These are phyloP conservation scores for Hymenoscyphus salicellus DNA, from an alignment of 2,329 filamentous ascomycete species.

Conservation along the genomic window DNA sequence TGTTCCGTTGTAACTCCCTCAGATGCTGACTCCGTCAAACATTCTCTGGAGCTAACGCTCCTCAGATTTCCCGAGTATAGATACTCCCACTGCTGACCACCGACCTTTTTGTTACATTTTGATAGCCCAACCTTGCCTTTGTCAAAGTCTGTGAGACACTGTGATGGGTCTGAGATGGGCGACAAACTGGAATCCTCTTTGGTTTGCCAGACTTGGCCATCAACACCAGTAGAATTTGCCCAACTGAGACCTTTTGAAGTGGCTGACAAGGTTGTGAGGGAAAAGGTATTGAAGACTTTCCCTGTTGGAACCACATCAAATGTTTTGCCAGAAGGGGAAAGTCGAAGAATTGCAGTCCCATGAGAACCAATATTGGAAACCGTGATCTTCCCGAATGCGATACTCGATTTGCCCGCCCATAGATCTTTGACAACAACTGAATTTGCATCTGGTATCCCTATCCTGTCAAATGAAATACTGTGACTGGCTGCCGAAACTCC, in stretches of 20 bases:
- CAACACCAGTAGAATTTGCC: slow-evolving; percentile 38
- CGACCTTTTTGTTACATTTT: slow-evolving; percentile 37
- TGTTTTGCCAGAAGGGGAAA: slow-evolving; percentile 35
- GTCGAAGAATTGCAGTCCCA: slow-evolving; percentile 40
- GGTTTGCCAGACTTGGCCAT: slow-evolving; percentile 45
- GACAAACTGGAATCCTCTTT: slow-evolving; percentile 37
- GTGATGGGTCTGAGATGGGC: slow-evolving; percentile 36
- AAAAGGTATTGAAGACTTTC: slow-evolving; percentile 49
- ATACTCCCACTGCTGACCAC: slow-evolving; percentile 44
- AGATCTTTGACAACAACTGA: slow-evolving; percentile 41
- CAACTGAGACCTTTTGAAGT: slow-evolving; percentile 33
- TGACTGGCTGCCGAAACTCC: slow-evolving; percentile 37
- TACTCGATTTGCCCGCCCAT: slow-evolving; percentile 42
- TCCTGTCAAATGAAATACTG: slow-evolving; percentile 28
- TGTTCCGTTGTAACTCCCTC: slow-evolving; percentile 28
- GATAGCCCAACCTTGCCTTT: slow-evolving; percentile 30
- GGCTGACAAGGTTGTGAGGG: slow-evolving; percentile 42
- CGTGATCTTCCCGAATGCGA: slow-evolving; percentile 35
- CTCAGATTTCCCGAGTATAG: slow-evolving; percentile 44
- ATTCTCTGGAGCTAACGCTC: slow-evolving; percentile 36
- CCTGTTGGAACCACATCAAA: slow-evolving; percentile 40
- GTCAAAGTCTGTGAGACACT: slow-evolving; percentile 42
- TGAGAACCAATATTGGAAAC: slow-evolving; percentile 41
- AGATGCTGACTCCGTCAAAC: slow-evolving; percentile 40
- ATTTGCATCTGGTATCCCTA: slow-evolving; percentile 29